phyloP scores from a whole-genome alignment of 495 filamentous ascomycete genomes.

The Clohesyomyces aquaticus region DNA sequence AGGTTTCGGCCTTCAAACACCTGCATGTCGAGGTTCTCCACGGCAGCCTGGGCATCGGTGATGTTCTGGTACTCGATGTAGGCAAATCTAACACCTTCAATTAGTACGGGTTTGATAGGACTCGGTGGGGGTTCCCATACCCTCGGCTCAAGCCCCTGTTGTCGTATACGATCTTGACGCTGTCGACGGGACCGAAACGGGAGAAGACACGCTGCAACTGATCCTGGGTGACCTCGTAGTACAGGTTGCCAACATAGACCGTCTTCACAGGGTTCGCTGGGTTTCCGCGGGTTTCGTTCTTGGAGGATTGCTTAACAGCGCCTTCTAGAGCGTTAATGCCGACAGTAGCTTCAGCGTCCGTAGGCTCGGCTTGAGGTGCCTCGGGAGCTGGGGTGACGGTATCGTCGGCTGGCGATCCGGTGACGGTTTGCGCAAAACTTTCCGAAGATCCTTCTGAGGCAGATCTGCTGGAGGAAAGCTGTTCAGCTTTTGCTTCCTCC shows the following conservation, averaged over 20 bases:
- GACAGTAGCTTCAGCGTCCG: conserved; percentile 10
- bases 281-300: neutral
- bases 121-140: conserved; percentile 53
- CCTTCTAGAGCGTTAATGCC: conserved; percentile 18
- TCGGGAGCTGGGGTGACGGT: conserved; percentile 27
- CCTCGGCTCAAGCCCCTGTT: conserved; percentile 82
- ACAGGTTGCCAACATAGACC: conserved; percentile 83
- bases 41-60: conserved; percentile 63
- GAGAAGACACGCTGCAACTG: conserved; percentile 45
- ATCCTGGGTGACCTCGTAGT: conserved; percentile 68
- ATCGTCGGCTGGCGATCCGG: conserved; percentile 31
- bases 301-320: conserved; percentile 3
- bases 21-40: conserved; percentile 65
- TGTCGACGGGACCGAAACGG: conserved; percentile 50
- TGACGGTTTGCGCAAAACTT: conserved; percentile 33
- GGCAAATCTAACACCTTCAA: conserved; percentile 62
- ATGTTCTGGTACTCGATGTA: conserved; percentile 69
- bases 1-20: conserved; percentile 80
- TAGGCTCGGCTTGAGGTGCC: conserved; percentile 4
- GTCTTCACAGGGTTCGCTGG: conserved; percentile 41
- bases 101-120: conserved; percentile 13
- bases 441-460: conserved; percentile 9
- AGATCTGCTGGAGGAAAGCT: too few relatives aligned
- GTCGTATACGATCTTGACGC: conserved; percentile 65
- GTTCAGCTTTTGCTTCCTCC: conserved; percentile 26